Conservation (phyloP, 139 green algal species). For the Nannochloris sp. region DNA sequence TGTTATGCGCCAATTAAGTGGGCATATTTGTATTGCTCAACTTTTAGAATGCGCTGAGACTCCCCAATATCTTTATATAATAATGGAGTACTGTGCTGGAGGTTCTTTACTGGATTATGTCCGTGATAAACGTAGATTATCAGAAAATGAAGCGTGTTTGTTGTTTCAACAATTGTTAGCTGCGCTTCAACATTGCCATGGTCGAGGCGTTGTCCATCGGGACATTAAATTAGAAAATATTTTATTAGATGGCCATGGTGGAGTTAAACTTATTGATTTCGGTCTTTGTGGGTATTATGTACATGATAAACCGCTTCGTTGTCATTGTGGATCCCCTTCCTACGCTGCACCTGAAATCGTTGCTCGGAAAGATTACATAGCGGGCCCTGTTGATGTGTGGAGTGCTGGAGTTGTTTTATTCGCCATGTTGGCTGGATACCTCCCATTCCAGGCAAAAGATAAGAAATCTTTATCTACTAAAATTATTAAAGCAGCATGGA, state of each 20-base stretch:
- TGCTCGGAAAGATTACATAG: slow-evolving; percentile 36
- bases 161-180: slow-evolving; percentile 70
- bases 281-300: slow-evolving; percentile 55
- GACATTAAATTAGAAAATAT: slow-evolving; percentile 80
- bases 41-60: slow-evolving; percentile 73
- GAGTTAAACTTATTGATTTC: slow-evolving; percentile 81
- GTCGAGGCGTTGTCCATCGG: slow-evolving; percentile 42
- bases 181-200: slow-evolving; percentile 72
- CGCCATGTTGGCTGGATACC: slow-evolving; percentile 72
- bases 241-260: slow-evolving; percentile 51
- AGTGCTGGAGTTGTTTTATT: slow-evolving; percentile 78
- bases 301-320: slow-evolving; percentile 33
- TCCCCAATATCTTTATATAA: slow-evolving; percentile 54
- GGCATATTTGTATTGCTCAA: slow-evolving; percentile 53
- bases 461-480: slow-evolving; percentile 55
- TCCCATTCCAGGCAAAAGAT: slow-evolving; percentile 71
- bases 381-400: slow-evolving; percentile 70
- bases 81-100: slow-evolving; percentile 80
- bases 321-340: slow-evolving; percentile 75
- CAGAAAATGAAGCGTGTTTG: slow-evolving; percentile 56
- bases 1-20: slow-evolving; percentile 66
- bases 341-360: slow-evolving; percentile 87
- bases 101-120: slow-evolving; percentile 84
- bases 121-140: slow-evolving; percentile 60
- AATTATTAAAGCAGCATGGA: slow-evolving; percentile 43